Evolutionary conservation across 2,329 filamentous ascomycete genomes (phyloP).

Genomic region (Monilinia aucupariae): DNA sequence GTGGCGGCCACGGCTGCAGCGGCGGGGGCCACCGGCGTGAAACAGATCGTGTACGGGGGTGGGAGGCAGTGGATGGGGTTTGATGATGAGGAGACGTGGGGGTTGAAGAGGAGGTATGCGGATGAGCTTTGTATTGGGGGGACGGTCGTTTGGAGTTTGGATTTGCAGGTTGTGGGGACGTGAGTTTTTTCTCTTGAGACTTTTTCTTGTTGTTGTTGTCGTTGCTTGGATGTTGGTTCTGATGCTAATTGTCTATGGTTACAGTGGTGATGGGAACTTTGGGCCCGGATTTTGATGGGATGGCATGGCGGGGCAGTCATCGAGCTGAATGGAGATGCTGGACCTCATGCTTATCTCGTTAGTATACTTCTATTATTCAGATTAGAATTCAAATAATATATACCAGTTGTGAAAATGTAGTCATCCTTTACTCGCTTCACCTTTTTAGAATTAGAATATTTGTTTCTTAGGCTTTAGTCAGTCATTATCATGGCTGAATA

Average conservation of each 20-base stretch:
- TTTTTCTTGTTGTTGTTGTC: background rate
- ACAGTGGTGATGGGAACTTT: constrained; percentile 11
- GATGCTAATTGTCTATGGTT: background rate
- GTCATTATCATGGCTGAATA: too few species aligned
- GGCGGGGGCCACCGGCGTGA: constrained; percentile 8
- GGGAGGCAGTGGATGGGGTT: constrained; percentile 41
- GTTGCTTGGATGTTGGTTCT: background rate
- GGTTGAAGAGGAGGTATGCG: constrained; percentile 27
- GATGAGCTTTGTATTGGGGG: constrained; percentile 32
- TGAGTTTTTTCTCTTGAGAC: background rate
- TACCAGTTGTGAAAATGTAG: background rate
- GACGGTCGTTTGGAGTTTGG: constrained; percentile 20
- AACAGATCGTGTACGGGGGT: constrained; percentile 31
- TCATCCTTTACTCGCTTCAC: background rate
- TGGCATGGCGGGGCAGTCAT: background rate
- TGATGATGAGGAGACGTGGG: constrained; percentile 34
- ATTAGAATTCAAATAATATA: background rate
- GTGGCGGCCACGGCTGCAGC: background rate
- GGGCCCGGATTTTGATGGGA: background rate
- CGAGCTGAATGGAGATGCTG: background rate
- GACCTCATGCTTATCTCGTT: background rate
- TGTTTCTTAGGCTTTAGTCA: background rate
- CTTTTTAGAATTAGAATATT: background rate
- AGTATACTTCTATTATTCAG: background rate
- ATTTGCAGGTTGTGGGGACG: constrained; percentile 11